Base-by-base conservation (phyloP, 495 filamentous ascomycete species). In the Penicillium desertorum region DNA sequence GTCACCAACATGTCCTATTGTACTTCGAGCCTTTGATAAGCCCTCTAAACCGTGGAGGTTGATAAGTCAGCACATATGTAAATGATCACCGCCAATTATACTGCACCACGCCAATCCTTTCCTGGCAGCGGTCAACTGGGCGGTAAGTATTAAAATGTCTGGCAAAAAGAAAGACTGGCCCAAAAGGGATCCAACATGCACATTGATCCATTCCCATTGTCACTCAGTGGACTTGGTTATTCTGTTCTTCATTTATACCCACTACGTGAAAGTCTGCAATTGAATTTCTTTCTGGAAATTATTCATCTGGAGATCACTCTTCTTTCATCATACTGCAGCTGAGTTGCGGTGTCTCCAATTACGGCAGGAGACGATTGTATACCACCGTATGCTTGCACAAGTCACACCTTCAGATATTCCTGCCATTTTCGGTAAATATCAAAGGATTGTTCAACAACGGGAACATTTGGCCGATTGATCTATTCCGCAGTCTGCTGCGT, bases 101-200 rank as follows among this genome's bases (percentile, higher is more conserved):
- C 19, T 34, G 47, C 4, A 47, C 23, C 5, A 14, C 27, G 10
- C 43, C 46, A 56, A 9, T 20, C 30, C 39, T 34, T 5, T 5
- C 4, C 2, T 1, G 6, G n/a, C 47, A 42, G 65, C 65, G 59
- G 62, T 52, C 17, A 34, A 0, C 0, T 19, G 5, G 45, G 63
- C 63, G 65, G 60, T 66, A 17, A 58, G 16, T 0, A 3, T 0
- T n/a, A 11, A 1, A 54, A 57, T 62, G 57, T 51, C 63, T 34
- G 63, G 63, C 65, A 68, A 50, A 60, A 68, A 56, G 42, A 45
- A 52, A 23, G 41, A 43, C 36, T 43, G 46, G 56, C 65, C 65
- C 58, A 66, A 66, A 64, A 57, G 63, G 59, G 63, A 68, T 63
- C 63, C 63, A 60, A 56, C 65, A 61, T 59, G 62, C 54, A 45